phyloP scores from a whole-genome alignment of 805 yeast species.

The Kockiozyma suomiensis region DNA sequence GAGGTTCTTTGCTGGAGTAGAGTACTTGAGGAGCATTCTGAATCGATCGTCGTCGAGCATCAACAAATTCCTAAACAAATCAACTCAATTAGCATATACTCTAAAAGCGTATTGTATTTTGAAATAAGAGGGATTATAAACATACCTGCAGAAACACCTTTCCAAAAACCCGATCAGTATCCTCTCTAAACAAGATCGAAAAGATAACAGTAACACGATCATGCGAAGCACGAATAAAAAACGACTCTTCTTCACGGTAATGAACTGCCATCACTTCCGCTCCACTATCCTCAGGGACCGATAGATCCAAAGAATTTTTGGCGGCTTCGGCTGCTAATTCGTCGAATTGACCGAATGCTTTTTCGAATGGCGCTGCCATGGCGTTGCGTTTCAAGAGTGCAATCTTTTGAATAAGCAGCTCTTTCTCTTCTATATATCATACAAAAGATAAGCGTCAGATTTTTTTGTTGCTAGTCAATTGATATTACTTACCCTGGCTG shows the following conservation, averaged over 20 bases:
- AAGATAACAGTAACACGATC: conserved; percentile 97
- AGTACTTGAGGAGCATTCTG: conserved; percentile 98
- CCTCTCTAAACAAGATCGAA: conserved; percentile 92
- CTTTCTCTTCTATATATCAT: conserved; percentile 48
- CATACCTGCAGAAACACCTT: conserved; percentile 73
- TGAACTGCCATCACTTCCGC: conserved; percentile 68
- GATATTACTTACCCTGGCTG: conserved; percentile 33
- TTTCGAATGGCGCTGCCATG: conserved; percentile 89
- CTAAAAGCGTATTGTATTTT: too few relatives aligned
- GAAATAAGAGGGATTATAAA: too few relatives aligned
- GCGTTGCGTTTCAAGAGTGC: conserved; percentile 81
- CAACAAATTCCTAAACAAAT: conserved; percentile 40
- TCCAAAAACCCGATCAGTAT: conserved; percentile 90
- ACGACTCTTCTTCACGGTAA: conserved; percentile 91
- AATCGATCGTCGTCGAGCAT: conserved; percentile 69
- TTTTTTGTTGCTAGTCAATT: not conserved
- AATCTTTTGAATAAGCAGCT: conserved; percentile 60
- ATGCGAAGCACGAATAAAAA: conserved; percentile 85
- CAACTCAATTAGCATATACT: too few relatives aligned
- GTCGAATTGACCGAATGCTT: conserved; percentile 80
- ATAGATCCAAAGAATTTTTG: conserved; percentile 44
- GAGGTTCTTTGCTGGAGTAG: conserved; percentile 88
- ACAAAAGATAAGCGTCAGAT: not conserved
- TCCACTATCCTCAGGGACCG: conserved; percentile 47
- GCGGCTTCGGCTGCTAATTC: conserved; percentile 54